These are phyloP conservation scores for Coniochaeta sp. DNA, from an alignment of 2,329 filamentous ascomycete species.

Conservation along the genomic window DNA sequence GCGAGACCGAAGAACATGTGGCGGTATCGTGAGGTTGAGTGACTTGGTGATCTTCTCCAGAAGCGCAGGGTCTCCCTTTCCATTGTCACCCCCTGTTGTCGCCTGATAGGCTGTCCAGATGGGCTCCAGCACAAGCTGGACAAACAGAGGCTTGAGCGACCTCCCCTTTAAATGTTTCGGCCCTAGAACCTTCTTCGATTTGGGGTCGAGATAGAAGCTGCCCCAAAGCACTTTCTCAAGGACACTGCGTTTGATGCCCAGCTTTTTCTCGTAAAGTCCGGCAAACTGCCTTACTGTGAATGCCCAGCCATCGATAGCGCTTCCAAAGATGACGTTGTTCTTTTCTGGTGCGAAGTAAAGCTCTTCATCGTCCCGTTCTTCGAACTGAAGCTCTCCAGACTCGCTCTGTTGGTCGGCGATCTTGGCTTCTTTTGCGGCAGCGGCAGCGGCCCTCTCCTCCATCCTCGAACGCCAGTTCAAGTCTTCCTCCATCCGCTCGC, in stretches of 20 bases:
- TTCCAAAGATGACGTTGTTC: conserved; percentile 98
- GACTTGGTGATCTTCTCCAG: conserved; percentile 95
- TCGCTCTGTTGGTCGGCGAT: conserved; percentile 42
- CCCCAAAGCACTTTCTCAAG: conserved; percentile 97
- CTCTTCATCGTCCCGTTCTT: conserved; percentile 92
- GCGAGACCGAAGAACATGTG: conserved; percentile 76
- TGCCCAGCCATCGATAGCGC: conserved; percentile 97
- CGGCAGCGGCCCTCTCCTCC: conserved; percentile 74
- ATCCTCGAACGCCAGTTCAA: conserved; percentile 91
- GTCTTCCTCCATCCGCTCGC: conserved; percentile 97
- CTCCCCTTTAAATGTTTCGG: conserved; percentile 90
- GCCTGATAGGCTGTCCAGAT: conserved; percentile 95
- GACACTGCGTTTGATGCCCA: conserved; percentile 81
- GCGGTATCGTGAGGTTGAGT: conserved; percentile 72
- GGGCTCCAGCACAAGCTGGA: conserved; percentile 89
- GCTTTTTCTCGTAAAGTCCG: conserved; percentile 87
- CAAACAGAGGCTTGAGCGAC: conserved; percentile 91
- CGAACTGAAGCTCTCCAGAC: conserved; percentile 61
- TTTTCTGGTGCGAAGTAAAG: conserved; percentile 97
- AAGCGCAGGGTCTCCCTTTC: conserved; percentile 73
- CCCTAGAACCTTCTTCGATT: conserved; percentile 87
- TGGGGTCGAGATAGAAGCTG: conserved; percentile 92
- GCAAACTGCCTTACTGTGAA: conserved; percentile 96
- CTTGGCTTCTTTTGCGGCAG: conserved; percentile 51
- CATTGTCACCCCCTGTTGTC: conserved; percentile 73